These are phyloP conservation scores for Aspergillus glaucus DNA, from an alignment of 2,329 filamentous ascomycete genomes.

Conservation along the genomic window DNA sequence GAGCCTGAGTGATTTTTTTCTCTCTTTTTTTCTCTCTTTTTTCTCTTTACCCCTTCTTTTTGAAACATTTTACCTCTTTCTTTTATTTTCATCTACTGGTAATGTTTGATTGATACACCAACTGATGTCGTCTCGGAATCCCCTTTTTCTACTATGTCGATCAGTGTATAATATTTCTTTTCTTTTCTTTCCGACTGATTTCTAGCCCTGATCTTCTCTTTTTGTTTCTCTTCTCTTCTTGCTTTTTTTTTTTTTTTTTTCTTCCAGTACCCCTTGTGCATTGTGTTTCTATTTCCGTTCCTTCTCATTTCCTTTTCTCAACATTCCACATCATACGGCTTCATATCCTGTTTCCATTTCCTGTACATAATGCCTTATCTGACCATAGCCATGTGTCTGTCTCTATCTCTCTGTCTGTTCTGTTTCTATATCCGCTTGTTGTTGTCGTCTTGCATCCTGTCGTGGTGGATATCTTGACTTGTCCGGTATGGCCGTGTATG, in stretches of 20 bases:
- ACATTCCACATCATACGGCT: no score
- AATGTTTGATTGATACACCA: conserved; percentile 28
- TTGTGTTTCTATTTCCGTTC: no score
- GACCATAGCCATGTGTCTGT: conserved; percentile 12
- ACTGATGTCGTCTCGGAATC: conserved; percentile 23
- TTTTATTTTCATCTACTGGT: not conserved
- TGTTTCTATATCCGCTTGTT: not conserved
- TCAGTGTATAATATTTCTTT: conserved; percentile 24
- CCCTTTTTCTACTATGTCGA: conserved; percentile 2
- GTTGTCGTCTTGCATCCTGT: conserved; percentile 5
- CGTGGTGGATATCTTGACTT: conserved; percentile 5
- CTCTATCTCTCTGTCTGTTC: conserved; percentile 5
- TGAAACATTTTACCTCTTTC: not conserved
- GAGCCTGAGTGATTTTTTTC: not conserved
- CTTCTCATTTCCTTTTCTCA: no score
- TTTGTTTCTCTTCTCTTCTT: no score
- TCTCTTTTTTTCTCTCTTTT: conserved; percentile 2
- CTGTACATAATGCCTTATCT: not conserved
- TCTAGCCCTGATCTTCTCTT: no score
- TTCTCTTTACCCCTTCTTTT: not conserved
- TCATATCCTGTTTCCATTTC: no score
- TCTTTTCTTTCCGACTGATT: conserved; percentile 3
- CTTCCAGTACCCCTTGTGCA: no score
- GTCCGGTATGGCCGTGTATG: conserved; percentile 15
- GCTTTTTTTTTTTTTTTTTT: no score